phyloP scores from a whole-genome alignment of 768 basidiomycete species.

The Phlebiopsis flavidoalba region DNA sequence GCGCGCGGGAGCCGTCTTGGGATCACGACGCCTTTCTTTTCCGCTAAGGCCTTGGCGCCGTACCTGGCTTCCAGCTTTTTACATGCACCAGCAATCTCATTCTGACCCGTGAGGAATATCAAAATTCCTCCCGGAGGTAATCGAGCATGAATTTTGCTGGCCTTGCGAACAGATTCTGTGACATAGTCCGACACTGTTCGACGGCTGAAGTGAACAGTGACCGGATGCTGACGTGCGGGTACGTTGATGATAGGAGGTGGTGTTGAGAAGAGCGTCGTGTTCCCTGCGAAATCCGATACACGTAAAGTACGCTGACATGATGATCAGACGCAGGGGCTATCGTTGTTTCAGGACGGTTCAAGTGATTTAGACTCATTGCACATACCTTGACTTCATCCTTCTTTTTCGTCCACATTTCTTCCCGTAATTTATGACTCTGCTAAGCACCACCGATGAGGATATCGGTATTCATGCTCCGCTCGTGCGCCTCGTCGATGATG shows the following conservation, averaged over 20 bases:
- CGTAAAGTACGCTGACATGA: constrained; percentile 99
- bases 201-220: constrained; percentile 90
- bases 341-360: neutral
- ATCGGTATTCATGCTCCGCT: constrained; percentile 97
- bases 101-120: constrained; percentile 93
- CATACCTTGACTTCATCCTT: constrained; percentile 66
- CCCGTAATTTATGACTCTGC: constrained; percentile 87
- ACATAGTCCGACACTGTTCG: constrained; percentile 86
- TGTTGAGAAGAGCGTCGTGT: constrained; percentile 69
- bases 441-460: constrained; percentile 96
- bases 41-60: constrained; percentile 57
- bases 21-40: constrained; percentile 34
- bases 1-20: constrained; percentile 1
- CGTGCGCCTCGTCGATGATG: constrained; percentile 97
- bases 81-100: constrained; percentile 87
- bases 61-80: constrained; percentile 76
- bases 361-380: no score
- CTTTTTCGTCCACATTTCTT: constrained; percentile 81
- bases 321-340: constrained; percentile 85
- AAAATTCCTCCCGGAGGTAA: constrained; percentile 92
- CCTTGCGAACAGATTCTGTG: constrained; percentile 84
- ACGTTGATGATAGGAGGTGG: constrained; percentile 93
- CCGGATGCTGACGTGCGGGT: constrained; percentile 88
- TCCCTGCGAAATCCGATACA: constrained; percentile 87
- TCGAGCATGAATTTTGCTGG: constrained; percentile 86